phyloP scores from a whole-genome alignment of 2,329 filamentous ascomycete species.

The Elsinoe australis region DNA sequence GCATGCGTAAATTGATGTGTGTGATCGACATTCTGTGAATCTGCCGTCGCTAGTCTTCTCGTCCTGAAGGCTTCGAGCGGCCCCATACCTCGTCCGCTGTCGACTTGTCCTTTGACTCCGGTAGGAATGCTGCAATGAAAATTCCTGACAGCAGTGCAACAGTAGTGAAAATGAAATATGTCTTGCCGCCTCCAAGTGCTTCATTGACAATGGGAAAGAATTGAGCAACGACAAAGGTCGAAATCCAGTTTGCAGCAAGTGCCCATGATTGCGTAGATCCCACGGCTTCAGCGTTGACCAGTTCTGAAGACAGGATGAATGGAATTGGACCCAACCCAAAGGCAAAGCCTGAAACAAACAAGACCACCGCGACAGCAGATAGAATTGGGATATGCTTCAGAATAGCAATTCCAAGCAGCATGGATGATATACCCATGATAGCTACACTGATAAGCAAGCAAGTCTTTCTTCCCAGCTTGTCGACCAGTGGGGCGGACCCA shows the following conservation, averaged over 20 bases:
- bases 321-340: slow-evolving; percentile 88
- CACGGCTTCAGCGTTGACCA: slow-evolving; percentile 83
- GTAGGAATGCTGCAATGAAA: slow-evolving; percentile 66
- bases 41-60: slow-evolving; percentile 10
- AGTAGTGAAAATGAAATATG: slow-evolving; percentile 84
- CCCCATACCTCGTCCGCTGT: slow-evolving; percentile 90
- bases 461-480: slow-evolving; percentile 77
- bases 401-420: slow-evolving; percentile 74
- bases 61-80: slow-evolving; percentile 37
- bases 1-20: too few relatives aligned
- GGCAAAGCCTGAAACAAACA: slow-evolving; percentile 85
- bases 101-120: slow-evolving; percentile 81
- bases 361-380: slow-evolving; percentile 70
- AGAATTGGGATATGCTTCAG: slow-evolving; percentile 62
- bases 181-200: slow-evolving; percentile 69
- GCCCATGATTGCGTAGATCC: slow-evolving; percentile 87
- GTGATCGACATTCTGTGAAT: slow-evolving; percentile 3
- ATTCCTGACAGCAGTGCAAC: slow-evolving; percentile 60
- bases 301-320: slow-evolving; percentile 85
- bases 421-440: slow-evolving; percentile 73
- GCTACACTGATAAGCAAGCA: slow-evolving; percentile 75
- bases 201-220: slow-evolving; percentile 87
- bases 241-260: slow-evolving; percentile 77
- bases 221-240: slow-evolving; percentile 86
- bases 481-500: slow-evolving; percentile 73